phyloP scores from a whole-genome alignment of 2,329 filamentous ascomycete species.

The Bimuria novae-zelandiae region DNA sequence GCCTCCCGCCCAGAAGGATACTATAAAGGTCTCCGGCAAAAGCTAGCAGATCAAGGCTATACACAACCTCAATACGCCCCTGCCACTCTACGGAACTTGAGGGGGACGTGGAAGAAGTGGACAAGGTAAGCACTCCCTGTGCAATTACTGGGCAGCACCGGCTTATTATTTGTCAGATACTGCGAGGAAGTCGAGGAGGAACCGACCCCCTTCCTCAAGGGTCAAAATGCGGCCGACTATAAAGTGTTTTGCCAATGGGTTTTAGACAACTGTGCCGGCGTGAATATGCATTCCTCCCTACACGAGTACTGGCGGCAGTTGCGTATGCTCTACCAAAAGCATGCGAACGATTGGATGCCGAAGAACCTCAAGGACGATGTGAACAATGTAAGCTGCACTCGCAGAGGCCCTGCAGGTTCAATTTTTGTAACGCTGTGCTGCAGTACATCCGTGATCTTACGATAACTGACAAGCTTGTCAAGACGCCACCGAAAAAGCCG shows the following conservation, averaged over 20 bases:
- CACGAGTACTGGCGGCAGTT: conserved; percentile 1
- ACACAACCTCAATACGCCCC: not conserved
- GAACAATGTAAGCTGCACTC: not conserved
- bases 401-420: not conserved
- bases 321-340: conserved; percentile 1
- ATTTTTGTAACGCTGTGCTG: not conserved
- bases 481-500: not conserved
- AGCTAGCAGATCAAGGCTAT: not conserved
- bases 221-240: not conserved
- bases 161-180: conserved; percentile 3
- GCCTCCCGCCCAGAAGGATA: not conserved
- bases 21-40: not conserved
- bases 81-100: not conserved
- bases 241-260: conserved; percentile 1
- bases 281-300: not conserved
- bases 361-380: not conserved
- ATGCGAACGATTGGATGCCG: not conserved
- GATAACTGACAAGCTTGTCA: not conserved
- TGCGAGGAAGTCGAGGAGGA: not conserved
- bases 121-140: not conserved
- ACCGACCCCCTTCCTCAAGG: not conserved
- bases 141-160: not conserved
- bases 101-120: not conserved
- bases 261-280: not conserved
- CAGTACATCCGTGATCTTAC: conserved; percentile 1